Conservation (phyloP, 1,284 basidiomycete species). For the Gymnopus androsaceus region DNA sequence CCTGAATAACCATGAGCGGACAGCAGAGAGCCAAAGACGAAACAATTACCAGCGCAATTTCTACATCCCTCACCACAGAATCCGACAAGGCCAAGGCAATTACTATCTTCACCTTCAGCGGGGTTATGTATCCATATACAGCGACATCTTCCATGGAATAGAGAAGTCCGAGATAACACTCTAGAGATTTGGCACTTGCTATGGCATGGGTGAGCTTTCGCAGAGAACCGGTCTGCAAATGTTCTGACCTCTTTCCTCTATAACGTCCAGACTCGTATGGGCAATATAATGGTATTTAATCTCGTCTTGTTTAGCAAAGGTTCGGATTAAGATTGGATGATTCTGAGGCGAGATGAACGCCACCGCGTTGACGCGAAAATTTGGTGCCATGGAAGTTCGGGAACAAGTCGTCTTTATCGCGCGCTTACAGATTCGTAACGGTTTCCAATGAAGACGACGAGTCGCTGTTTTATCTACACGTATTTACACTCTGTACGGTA, state of each 20-base stretch:
- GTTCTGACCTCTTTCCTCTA: conserved; percentile 68
- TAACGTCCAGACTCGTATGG: conserved; percentile 77
- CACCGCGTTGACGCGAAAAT: conserved; percentile 70
- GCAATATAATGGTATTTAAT: conserved; percentile 84
- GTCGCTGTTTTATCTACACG: too few species aligned
- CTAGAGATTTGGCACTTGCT: conserved; percentile 61
- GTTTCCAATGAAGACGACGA: too few species aligned
- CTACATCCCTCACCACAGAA: conserved; percentile 72
- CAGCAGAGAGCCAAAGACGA: background rate
- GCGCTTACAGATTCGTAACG: background rate
- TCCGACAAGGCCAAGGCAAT: conserved; percentile 71
- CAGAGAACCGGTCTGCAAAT: conserved; percentile 4
- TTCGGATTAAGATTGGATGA: conserved; percentile 75
- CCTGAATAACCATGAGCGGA: conserved; percentile 53
- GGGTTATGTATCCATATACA: conserved; percentile 83
- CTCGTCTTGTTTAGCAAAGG: conserved; percentile 68
- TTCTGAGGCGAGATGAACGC: conserved; percentile 81
- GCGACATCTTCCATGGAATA: conserved; percentile 83
- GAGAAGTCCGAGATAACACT: conserved; percentile 77
- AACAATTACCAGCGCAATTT: conserved; percentile 59
- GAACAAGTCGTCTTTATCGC: background rate
- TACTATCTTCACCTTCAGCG: conserved; percentile 59
- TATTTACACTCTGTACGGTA: too few species aligned
- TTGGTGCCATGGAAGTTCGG: conserved; percentile 53
- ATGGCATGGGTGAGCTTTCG: conserved; percentile 14